Conservation (phyloP, 306 rosid species). For the Adenanthera pavonina region DNA sequence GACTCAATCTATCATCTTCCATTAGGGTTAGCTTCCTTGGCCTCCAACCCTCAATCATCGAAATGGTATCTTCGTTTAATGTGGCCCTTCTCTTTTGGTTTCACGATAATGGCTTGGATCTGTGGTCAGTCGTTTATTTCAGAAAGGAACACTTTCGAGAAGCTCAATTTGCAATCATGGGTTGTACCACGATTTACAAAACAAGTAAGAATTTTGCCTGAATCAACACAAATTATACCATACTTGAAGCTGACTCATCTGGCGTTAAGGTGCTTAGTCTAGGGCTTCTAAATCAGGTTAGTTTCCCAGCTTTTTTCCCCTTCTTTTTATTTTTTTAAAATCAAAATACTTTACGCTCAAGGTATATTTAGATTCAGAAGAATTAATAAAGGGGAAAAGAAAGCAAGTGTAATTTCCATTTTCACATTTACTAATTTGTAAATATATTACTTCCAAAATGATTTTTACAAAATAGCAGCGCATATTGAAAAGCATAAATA, state of each 20-base stretch:
- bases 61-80: not conserved
- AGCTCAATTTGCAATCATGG: not conserved
- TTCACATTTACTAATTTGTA: too few relatives aligned
- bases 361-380: too few relatives aligned
- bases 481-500: not conserved
- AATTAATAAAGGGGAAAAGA: too few relatives aligned
- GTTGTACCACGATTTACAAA: not conserved
- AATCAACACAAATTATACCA: not conserved
- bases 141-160: not conserved
- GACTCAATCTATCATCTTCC: not conserved
- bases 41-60: not conserved
- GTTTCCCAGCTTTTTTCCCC: not conserved
- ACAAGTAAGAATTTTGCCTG: not conserved
- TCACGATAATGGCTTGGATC: not conserved
- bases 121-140: not conserved
- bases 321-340: too few relatives aligned
- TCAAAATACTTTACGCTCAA: too few relatives aligned
- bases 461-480: not conserved
- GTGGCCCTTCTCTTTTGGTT: not conserved
- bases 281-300: not conserved
- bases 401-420: too few relatives aligned
- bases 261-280: not conserved
- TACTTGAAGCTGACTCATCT: not conserved
- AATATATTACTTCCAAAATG: not conserved
- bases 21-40: not conserved